Conservation (phyloP, 345 rosid species). For the Syzygium aromaticum region DNA sequence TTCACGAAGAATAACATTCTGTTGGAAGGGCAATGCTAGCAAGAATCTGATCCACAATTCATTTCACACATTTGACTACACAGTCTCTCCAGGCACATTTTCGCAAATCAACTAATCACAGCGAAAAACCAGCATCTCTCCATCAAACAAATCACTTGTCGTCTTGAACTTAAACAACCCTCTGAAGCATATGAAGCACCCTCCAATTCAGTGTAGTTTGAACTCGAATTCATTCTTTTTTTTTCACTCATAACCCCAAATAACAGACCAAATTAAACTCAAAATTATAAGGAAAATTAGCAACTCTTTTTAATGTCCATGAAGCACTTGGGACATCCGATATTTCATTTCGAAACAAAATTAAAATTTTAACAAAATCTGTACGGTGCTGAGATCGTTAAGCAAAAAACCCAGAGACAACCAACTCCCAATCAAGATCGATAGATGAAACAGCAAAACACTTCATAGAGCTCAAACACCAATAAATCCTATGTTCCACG, state of each 20-base stretch:
- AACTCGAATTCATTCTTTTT: neutral
- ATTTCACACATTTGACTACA: neutral
- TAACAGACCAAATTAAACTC: neutral
- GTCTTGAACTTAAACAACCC: neutral
- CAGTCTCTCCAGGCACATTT: neutral
- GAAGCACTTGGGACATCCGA: neutral
- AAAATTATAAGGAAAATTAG: neutral
- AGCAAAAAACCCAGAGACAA: neutral
- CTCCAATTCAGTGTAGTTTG: neutral
- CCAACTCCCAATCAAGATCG: neutral
- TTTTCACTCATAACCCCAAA: neutral
- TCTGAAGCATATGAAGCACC: neutral
- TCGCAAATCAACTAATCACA: neutral
- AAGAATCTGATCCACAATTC: neutral
- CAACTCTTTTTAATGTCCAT: neutral
- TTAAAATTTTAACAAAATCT: neutral
- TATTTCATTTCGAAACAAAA: neutral
- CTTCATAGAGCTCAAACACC: neutral
- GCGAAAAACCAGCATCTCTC: neutral
- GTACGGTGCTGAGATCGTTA: neutral
- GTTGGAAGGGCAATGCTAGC: neutral
- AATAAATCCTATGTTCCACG: neutral
- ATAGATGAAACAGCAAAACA: neutral
- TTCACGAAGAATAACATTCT: neutral
- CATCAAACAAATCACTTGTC: neutral